phyloP scores from a whole-genome alignment of 257 asterid species.

The Solanum infundibuliforme region DNA sequence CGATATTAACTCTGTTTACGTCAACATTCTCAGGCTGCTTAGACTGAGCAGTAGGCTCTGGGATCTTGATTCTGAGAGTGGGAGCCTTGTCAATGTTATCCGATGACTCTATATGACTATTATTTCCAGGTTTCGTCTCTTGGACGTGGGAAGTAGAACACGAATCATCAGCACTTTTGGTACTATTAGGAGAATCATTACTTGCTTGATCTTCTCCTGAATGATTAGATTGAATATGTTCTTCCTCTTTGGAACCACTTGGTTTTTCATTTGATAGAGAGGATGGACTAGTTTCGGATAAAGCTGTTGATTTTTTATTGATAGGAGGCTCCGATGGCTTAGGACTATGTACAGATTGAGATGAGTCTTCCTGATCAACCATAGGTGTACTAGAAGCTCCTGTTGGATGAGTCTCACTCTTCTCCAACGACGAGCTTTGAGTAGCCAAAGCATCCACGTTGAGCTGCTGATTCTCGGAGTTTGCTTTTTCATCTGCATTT shows the following conservation, averaged over 20 bases:
- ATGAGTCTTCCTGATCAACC: constrained; percentile 12
- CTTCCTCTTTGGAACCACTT: not conserved
- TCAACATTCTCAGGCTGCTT: constrained; percentile 14
- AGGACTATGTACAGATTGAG: not conserved
- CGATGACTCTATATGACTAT: not conserved
- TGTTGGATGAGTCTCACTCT: not conserved
- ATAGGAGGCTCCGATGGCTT: not conserved
- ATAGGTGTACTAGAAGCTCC: constrained; percentile 4
- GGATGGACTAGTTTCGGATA: not conserved
- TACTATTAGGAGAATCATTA: not conserved
- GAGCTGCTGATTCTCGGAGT: not conserved
- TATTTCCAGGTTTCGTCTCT: constrained; percentile 8
- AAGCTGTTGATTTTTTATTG: not conserved
- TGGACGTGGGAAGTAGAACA: constrained; percentile 20
- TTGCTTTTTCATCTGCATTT: constrained; percentile 11
- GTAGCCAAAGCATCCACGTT: not conserved
- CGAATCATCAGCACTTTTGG: constrained; percentile 3
- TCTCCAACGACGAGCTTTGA: not conserved
- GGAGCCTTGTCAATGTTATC: constrained; percentile 14
- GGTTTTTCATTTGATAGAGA: not conserved
- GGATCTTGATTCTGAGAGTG: not conserved
- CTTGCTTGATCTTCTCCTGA: constrained; percentile 13
- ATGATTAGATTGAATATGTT: not conserved
- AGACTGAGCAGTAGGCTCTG: constrained; percentile 9
- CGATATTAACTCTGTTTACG: constrained; percentile 36